A percentile compares a stretch with the other conserved stretches of the same genome.
phyloP scores from a whole-genome alignment of 352 stramenopile genomes.

The Globisporangium spinosum region DNA sequence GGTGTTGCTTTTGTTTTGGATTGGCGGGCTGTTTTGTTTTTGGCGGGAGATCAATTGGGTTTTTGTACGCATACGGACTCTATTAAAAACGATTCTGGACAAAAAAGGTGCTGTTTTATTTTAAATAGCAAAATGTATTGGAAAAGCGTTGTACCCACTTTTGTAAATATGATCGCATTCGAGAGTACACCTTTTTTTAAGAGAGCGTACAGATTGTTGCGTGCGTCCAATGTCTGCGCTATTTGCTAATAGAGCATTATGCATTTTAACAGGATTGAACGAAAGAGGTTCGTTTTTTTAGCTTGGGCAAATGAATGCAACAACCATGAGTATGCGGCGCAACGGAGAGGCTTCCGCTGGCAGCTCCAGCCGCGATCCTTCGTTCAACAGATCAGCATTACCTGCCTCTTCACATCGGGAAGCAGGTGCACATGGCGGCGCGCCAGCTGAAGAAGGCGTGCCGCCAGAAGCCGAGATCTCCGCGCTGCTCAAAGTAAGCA shows the following conservation, averaged over 20 bases:
- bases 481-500: conserved; percentile 41
- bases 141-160: too few species aligned
- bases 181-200: too few species aligned
- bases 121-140: too few species aligned
- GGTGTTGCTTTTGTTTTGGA: background rate
- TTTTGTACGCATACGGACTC: too few species aligned
- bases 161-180: too few species aligned
- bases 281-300: background rate
- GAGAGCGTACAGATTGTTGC: too few species aligned
- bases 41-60: too few species aligned
- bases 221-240: too few species aligned
- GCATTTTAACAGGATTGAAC: background rate
- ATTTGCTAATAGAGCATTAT: background rate
- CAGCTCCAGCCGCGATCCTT: background rate
- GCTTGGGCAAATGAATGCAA: background rate
- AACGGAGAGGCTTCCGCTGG: background rate
- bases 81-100: too few species aligned
- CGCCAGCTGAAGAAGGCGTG: background rate
- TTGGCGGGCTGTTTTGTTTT: background rate
- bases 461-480: conserved; percentile 41
- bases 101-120: too few species aligned
- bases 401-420: background rate
- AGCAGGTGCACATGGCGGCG: background rate
- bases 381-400: background rate
- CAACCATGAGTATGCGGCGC: background rate